phyloP scores from a whole-genome alignment of 352 stramenopile species.

The Elongisporangium undulatum region DNA sequence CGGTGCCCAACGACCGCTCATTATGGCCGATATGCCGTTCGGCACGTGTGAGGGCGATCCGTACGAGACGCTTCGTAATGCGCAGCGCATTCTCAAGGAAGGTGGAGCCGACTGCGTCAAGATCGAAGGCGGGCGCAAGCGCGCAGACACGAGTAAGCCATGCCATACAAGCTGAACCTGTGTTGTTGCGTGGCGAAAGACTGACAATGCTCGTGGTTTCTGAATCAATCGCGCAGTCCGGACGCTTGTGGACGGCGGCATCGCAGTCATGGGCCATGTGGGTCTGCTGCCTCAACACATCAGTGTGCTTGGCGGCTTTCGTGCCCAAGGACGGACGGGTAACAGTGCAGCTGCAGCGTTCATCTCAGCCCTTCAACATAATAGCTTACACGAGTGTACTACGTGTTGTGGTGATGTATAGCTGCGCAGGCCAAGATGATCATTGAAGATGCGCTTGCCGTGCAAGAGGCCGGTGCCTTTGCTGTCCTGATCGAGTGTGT shows the following conservation, averaged over 20 bases:
- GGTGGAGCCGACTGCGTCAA: slow-evolving; percentile 97
- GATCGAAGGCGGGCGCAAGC: slow-evolving; percentile 93
- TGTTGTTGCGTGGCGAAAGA: slow-evolving; percentile 7
- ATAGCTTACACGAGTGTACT: no score
- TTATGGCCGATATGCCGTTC: slow-evolving; percentile 99
- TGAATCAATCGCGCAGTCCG: slow-evolving; percentile 32
- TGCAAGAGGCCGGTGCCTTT: slow-evolving; percentile 96
- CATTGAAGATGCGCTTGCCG: slow-evolving; percentile 95
- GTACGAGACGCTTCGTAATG: slow-evolving; percentile 93
- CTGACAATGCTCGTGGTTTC: background rate
- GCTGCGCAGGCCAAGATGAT: slow-evolving; percentile 85
- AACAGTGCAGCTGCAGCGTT: background rate
- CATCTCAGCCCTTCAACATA: background rate
- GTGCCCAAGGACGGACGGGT: slow-evolving; percentile 95
- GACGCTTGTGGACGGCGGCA: slow-evolving; percentile 71
- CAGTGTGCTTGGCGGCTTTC: slow-evolving; percentile 95
- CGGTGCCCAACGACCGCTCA: slow-evolving; percentile 81
- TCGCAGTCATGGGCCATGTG: slow-evolving; percentile 98
- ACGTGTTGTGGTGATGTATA: slow-evolving; percentile 9
- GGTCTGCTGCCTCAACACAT: slow-evolving; percentile 96
- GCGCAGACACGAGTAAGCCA: slow-evolving; percentile 57
- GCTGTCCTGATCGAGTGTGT: slow-evolving; percentile 88
- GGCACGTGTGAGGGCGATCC: slow-evolving; percentile 93
- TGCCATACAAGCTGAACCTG: background rate
- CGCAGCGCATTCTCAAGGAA: slow-evolving; percentile 95